Conservation (phyloP, 1,284 basidiomycete species). For the Macrocystidia cucumis region DNA sequence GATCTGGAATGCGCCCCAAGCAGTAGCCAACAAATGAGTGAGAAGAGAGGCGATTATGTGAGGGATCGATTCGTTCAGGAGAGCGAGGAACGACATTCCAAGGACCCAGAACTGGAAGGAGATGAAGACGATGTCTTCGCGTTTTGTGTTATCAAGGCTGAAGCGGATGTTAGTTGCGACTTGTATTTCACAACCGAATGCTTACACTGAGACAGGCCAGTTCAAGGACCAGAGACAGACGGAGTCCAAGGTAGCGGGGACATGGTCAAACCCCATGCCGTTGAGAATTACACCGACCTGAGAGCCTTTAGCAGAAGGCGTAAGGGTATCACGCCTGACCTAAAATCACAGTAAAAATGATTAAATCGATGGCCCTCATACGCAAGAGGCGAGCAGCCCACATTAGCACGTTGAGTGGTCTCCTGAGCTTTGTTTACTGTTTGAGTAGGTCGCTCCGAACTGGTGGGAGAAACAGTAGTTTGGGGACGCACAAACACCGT, state of each 20-base stretch:
- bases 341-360: too few relatives aligned
- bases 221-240: conserved; percentile 53
- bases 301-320: too few relatives aligned
- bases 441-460: too few relatives aligned
- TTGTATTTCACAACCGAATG: conserved; percentile 6
- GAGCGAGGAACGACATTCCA: conserved; percentile 70
- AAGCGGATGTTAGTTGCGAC: conserved; percentile 2
- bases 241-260: conserved; percentile 27
- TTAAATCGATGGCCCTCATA: too few relatives aligned
- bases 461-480: too few relatives aligned
- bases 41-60: conserved; percentile 66
- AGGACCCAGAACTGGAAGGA: conserved; percentile 76
- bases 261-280: conserved; percentile 28
- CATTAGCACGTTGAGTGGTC: too few relatives aligned
- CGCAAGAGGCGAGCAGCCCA: too few relatives aligned
- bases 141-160: conserved; percentile 64
- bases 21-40: conserved; percentile 65
- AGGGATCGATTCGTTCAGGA: conserved; percentile 76
- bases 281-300: conserved; percentile 42
- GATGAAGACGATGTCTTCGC: conserved; percentile 72
- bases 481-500: too few relatives aligned
- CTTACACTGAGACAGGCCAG: conserved; percentile 60
- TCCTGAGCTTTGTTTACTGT: too few relatives aligned
- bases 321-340: too few relatives aligned
- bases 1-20: conserved; percentile 65